phyloP scores from a whole-genome alignment of 2,329 filamentous ascomycete genomes.

The Paradendryphiella salina region DNA sequence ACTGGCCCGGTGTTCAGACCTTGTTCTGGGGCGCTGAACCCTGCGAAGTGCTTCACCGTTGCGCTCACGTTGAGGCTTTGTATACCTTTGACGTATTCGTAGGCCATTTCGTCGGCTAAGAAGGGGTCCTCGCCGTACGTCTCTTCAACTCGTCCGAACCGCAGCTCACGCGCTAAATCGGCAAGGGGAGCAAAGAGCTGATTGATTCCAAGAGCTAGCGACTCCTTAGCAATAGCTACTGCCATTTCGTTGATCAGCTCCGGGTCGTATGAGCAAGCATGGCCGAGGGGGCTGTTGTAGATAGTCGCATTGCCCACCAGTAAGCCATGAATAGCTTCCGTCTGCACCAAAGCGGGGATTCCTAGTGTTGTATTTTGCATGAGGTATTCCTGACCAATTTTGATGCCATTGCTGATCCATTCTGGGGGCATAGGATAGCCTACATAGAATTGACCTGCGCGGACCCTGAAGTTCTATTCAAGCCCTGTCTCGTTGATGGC shows the following conservation, averaged over 20 bases:
- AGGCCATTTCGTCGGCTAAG: constrained; percentile 69
- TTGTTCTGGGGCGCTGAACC: constrained; percentile 69
- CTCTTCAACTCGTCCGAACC: constrained; percentile 75
- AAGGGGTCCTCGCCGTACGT: constrained; percentile 71
- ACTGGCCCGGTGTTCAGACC: constrained; percentile 69
- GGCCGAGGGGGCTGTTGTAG: constrained; percentile 75
- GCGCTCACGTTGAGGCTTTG: constrained; percentile 68
- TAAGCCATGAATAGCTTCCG: constrained; percentile 74
- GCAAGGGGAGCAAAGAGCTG: constrained; percentile 73
- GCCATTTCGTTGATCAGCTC: constrained; percentile 69
- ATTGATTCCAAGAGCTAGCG: constrained; percentile 69
- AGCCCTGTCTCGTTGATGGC: constrained; percentile 69
- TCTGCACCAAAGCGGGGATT: constrained; percentile 74
- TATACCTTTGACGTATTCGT: constrained; percentile 63
- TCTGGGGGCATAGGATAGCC: constrained; percentile 68
- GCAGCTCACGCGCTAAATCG: constrained; percentile 70
- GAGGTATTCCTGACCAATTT: constrained; percentile 69
- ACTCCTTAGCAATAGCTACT: constrained; percentile 65
- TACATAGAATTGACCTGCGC: constrained; percentile 72
- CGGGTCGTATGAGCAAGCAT: constrained; percentile 72
- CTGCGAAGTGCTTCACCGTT: constrained; percentile 76
- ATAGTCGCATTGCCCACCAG: constrained; percentile 73
- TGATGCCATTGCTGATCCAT: constrained; percentile 65
- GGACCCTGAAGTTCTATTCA: constrained; percentile 66
- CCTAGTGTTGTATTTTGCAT: constrained; percentile 66